Conservation (phyloP, 2,329 filamentous ascomycete genomes). For the Pseudocercospora musae region DNA sequence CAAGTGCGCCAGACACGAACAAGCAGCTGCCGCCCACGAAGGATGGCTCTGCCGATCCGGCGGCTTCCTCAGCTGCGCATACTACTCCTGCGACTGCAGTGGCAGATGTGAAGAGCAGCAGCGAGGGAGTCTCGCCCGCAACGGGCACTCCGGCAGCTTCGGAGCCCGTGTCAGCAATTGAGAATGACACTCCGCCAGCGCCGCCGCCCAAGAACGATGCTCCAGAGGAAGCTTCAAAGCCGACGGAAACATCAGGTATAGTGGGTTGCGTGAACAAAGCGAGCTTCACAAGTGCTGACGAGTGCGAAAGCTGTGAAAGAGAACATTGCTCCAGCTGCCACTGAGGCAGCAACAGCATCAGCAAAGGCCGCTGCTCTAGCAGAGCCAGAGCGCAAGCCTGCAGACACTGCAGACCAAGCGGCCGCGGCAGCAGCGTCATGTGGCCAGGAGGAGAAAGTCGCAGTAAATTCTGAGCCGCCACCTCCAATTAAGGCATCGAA, state of each 20-base stretch:
- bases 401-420: not conserved
- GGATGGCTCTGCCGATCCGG: not conserved
- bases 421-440: not conserved
- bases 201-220: slow-evolving; percentile 20
- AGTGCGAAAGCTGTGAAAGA: not conserved
- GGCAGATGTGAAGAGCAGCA: slow-evolving; percentile 4
- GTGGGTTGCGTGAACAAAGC: not conserved
- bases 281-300: not conserved
- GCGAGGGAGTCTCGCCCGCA: slow-evolving; percentile 7
- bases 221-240: slow-evolving; percentile 1
- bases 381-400: not conserved
- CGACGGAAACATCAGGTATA: not conserved
- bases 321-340: not conserved
- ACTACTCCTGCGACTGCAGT: slow-evolving; percentile 5
- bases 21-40: slow-evolving; percentile 20
- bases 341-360: slow-evolving; percentile 1
- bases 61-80: not conserved
- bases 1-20: slow-evolving; percentile 19
- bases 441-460: slow-evolving; percentile 8
- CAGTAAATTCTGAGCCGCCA: slow-evolving; percentile 10
- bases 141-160: slow-evolving; percentile 13
- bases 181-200: slow-evolving; percentile 20
- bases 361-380: not conserved
- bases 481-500: slow-evolving; percentile 1
- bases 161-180: slow-evolving; percentile 16